phyloP scores from a whole-genome alignment of 257 asterid genomes.

The Capsicum chinense region DNA sequence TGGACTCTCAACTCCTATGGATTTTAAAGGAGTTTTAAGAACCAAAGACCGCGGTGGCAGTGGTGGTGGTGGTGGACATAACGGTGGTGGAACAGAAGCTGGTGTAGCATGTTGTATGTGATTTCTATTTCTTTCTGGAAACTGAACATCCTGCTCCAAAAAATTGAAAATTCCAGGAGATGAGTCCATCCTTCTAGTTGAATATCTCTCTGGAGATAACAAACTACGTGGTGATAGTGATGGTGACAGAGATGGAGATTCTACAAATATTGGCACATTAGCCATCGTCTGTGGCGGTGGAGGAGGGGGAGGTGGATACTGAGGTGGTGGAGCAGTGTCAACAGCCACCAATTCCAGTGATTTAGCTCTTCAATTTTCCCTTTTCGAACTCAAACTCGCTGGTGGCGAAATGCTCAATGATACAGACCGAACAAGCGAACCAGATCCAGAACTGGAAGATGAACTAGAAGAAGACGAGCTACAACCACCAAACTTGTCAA shows the following conservation, averaged over 20 bases:
- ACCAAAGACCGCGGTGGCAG: conserved; percentile 28
- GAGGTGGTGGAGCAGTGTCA: conserved; percentile 26
- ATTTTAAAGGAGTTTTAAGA: conserved; percentile 23
- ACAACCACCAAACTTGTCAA: conserved; percentile 16
- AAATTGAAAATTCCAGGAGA: conserved; percentile 30
- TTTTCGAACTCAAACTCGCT: conserved; percentile 36
- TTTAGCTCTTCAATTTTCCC: conserved; percentile 27
- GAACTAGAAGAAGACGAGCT: conserved; percentile 23
- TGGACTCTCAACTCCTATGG: conserved; percentile 21
- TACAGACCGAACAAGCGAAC: conserved; percentile 30
- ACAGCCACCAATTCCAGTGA: conserved; percentile 36
- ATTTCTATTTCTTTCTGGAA: conserved; percentile 2
- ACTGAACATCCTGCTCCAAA: conserved; percentile 20
- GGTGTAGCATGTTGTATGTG: not conserved
- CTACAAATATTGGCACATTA: not conserved
- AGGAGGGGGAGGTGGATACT: conserved; percentile 23
- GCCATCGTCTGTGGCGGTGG: not conserved
- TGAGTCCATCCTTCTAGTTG: conserved; percentile 23
- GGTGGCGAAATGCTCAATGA: conserved; percentile 39
- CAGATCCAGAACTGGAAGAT: conserved; percentile 32
- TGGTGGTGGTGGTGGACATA: conserved; percentile 24
- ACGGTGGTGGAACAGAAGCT: conserved; percentile 24
- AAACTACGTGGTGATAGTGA: not conserved
- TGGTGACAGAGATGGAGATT: not conserved
- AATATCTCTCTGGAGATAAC: conserved; percentile 27